A percentile compares a stretch with the other conserved stretches of the same genome.
Evolutionary conservation across 805 yeast genomes (phyloP).

Genomic region (Monosporozyma yasuniensis): DNA sequence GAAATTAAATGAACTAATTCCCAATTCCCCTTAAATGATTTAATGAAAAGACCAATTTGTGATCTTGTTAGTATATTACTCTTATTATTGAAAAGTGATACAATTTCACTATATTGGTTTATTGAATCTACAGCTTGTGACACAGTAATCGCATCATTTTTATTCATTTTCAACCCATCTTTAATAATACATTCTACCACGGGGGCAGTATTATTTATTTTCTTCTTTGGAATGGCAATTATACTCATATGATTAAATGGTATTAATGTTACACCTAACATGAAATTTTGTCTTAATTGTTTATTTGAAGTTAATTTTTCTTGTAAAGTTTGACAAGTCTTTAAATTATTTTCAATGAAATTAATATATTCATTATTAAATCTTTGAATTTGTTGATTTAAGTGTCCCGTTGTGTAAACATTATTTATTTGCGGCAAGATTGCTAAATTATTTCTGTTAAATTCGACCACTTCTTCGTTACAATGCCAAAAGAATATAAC

Average conservation of each 20-base stretch:
- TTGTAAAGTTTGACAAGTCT: not conserved
- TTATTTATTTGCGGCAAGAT: conserved; percentile 8
- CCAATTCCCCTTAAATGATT: conserved; percentile 46
- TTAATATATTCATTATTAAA: conserved; percentile 4
- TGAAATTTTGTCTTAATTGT: conserved; percentile 15
- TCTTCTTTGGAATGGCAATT: conserved; percentile 23
- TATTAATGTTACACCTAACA: conserved; percentile 13
- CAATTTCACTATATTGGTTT: conserved; percentile 20
- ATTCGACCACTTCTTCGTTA: conserved; percentile 15
- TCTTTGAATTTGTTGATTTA: conserved; percentile 10
- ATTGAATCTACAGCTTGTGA: conserved; percentile 35
- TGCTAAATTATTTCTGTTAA: conserved; percentile 18
- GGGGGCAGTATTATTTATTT: conserved; percentile 18
- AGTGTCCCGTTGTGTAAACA: conserved; percentile 13
- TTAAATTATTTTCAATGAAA: conserved; percentile 3
- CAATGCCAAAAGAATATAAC: conserved; percentile 45
- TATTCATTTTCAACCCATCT: conserved; percentile 64
- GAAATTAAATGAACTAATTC: conserved; percentile 35
- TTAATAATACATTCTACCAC: conserved; percentile 42
- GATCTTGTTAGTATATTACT: conserved; percentile 35
- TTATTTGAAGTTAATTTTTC: conserved; percentile 1
- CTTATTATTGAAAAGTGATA: conserved; percentile 19
- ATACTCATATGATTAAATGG: conserved; percentile 18
- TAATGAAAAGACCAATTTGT: conserved; percentile 50
- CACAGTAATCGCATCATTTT: conserved; percentile 44